A percentile compares a stretch with the other conserved stretches of the same genome.
phyloP scores from a whole-genome alignment of 2,329 filamentous ascomycete species.

The Lecanoromycetidae sp. region DNA sequence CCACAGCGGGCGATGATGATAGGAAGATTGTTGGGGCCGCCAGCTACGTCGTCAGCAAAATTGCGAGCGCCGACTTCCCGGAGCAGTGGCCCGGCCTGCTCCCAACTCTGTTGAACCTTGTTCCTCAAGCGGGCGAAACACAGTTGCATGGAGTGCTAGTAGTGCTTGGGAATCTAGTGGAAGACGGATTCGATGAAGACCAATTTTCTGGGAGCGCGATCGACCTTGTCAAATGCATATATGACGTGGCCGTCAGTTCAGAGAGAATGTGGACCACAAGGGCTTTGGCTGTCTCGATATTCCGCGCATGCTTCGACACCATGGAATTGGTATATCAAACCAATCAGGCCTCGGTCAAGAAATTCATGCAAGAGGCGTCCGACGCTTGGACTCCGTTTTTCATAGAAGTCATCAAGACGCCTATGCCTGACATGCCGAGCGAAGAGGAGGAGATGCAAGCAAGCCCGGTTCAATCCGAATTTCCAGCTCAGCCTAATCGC shows the following conservation, averaged over 20 bases:
- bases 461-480: too few species aligned
- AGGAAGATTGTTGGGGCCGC: conserved; percentile 81
- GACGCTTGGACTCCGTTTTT: conserved; percentile 84
- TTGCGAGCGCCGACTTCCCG: conserved; percentile 84
- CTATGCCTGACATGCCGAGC: conserved; percentile 50
- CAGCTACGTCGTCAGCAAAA: conserved; percentile 83
- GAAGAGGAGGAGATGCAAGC: conserved; percentile 43
- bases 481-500: too few species aligned
- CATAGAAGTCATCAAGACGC: conserved; percentile 60
- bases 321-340: conserved; percentile 95
- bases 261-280: conserved; percentile 63
- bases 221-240: conserved; percentile 73
- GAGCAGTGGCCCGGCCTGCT: conserved; percentile 89
- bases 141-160: conserved; percentile 83
- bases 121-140: conserved; percentile 61
- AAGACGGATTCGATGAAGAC: conserved; percentile 84
- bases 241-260: conserved; percentile 67
- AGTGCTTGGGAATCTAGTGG: conserved; percentile 78
- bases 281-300: conserved; percentile 78
- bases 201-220: conserved; percentile 87
- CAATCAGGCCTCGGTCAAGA: conserved; percentile 72
- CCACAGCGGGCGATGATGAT: conserved; percentile 59
- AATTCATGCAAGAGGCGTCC: conserved; percentile 78
- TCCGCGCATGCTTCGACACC: conserved; percentile 83
- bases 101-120: conserved; percentile 63